Evolutionary conservation across 148 eudicot genomes (phyloP), one percentile per base, ranked within the genome.

Genomic region (Heliamphora exappendiculata): DNA sequence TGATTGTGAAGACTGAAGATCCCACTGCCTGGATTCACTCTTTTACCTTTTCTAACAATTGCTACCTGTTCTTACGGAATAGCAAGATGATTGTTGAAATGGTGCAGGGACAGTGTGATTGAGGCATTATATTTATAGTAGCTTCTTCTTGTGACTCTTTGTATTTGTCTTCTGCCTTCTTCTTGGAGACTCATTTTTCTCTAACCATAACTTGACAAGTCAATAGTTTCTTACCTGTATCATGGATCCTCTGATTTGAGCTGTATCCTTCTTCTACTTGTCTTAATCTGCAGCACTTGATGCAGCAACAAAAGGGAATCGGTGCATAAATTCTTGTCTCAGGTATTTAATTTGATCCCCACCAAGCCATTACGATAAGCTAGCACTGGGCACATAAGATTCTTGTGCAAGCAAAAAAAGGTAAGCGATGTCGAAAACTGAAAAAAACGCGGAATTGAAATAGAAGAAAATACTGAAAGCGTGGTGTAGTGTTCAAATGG

Each of bases 231-330:
- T n/a, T 26, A 66, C 28, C 28, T n/a, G n/a, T 17, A 29, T 58
- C 26, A 22, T 3, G 24, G 20, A 24, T 24, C 1, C 31, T 47
- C 24, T 50, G 51, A 42, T 39, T 39, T 58, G 57, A 37, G 68
- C 4, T 39, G 19, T 51, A 41, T 79, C 45, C 11, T 70, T 81
- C 22, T 72, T 67, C 44, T 36, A 82, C 47, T 54, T 74, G 39
- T 73, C 29, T 78, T 39, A 42, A 33, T n/a, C 70, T 85, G 82
- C 89, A 94, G 98, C 89, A 72, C 91, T 94, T 80, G 97, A 92
- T 81, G 89, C 98, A 70, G 88, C 97, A 22, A 83, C 98, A 36
- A 89, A 91, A 84, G 98, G 98, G 70, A 94, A 94, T 77, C 89
- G 89, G 17, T 91, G 88, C 74, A 94, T 94, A 80, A 91, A 90